Evolutionary conservation across 2,329 filamentous ascomycete species (phyloP).

Genomic region (Exophiala dermatitidis): DNA sequence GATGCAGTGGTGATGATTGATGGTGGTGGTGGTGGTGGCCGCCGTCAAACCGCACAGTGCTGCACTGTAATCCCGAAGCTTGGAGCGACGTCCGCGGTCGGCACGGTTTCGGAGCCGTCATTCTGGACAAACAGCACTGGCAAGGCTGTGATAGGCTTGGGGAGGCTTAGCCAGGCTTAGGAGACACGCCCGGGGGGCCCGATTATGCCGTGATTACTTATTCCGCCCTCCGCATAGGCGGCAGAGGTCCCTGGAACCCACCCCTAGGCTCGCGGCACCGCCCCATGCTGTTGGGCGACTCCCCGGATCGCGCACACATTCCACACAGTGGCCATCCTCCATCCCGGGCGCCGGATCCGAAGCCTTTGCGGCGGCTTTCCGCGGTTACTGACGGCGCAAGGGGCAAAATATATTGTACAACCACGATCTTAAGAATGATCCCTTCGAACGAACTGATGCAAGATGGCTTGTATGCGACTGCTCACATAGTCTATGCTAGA

Average conservation of each 20-base stretch:
- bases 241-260: background rate
- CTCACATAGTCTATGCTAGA: too few species aligned
- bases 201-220: background rate
- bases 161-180: too few species aligned
- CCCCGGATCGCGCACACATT: background rate
- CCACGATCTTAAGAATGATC: too few species aligned
- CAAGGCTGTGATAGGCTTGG: too few species aligned
- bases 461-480: too few species aligned
- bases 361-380: background rate
- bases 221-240: background rate
- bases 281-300: background rate
- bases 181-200: background rate
- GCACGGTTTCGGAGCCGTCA: background rate
- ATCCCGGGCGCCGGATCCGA: background rate
- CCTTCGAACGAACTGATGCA: too few species aligned
- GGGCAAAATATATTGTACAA: background rate
- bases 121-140: too few species aligned
- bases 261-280: background rate
- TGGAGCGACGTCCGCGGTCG: background rate
- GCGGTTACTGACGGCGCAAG: background rate
- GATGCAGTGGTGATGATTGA: background rate
- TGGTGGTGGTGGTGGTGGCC: background rate
- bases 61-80: background rate
- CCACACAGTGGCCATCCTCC: background rate
- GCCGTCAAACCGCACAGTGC: background rate